A percentile compares a stretch with the other conserved stretches of the same genome.
These are phyloP conservation scores for Cercospora canescens DNA, from an alignment of 2,329 filamentous ascomycete genomes.

Conservation along the genomic window DNA sequence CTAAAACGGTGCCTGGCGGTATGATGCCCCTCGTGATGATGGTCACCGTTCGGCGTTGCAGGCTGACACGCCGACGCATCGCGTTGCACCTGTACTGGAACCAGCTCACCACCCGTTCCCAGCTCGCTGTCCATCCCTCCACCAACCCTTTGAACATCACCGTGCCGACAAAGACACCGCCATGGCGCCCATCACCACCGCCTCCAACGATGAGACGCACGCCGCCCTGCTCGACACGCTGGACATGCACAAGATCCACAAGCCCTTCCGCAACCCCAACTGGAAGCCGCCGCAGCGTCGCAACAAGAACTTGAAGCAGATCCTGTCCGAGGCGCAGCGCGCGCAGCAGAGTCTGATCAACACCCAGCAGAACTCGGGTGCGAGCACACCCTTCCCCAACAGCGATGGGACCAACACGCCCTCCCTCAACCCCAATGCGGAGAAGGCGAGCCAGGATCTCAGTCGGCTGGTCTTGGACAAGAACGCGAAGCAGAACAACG, in stretches of 20 bases:
- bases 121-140: not conserved
- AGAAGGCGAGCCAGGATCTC: constrained; percentile 83
- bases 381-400: constrained; percentile 60
- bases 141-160: not conserved
- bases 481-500: constrained; percentile 51
- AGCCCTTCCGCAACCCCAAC: constrained; percentile 83
- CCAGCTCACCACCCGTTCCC: not conserved
- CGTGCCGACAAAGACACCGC: not conserved
- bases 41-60: constrained; percentile 10
- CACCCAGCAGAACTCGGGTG: constrained; percentile 74
- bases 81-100: not conserved
- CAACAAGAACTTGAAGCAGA: constrained; percentile 99
- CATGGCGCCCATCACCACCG: constrained; percentile 64
- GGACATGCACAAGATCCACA: constrained; percentile 82
- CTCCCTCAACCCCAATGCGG: constrained; percentile 76
- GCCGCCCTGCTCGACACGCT: constrained; percentile 85
- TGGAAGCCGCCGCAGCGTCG: constrained; percentile 94
- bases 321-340: constrained; percentile 83
- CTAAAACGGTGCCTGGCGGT: constrained; percentile 9
- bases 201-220: constrained; percentile 75
- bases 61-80: not conserved
- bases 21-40: constrained; percentile 5
- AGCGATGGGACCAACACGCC: constrained; percentile 42
- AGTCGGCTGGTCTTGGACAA: constrained; percentile 88
- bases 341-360: constrained; percentile 87